Evolutionary conservation across 352 stramenopile species (phyloP), one percentile per base, ranked within the genome.

Genomic region (Phytopythium sindhum): DNA sequence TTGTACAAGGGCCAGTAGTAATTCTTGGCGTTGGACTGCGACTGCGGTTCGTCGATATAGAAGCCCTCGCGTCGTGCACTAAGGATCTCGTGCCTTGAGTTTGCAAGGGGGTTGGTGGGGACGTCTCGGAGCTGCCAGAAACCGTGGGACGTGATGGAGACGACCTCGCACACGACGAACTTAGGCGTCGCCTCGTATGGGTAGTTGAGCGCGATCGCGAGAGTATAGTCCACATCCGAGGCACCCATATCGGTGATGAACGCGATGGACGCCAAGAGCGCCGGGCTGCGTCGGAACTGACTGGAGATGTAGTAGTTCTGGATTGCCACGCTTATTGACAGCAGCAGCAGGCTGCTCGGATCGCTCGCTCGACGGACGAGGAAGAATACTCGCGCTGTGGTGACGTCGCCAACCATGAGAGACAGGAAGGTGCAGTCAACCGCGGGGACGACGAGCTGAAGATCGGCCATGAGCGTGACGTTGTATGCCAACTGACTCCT

Each of bases 1-100:
- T 48, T 51, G 2, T 63, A 57, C 12, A 81, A 23, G 19, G 26
- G 45, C 69, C 75, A 77, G 33, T 61, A 44, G 45, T 50, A 35
- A 26, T 66, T 69, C 48, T 79, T 74, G 9, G 76, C 55, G 53
- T 84, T 84, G 2, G 68, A 73, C 39, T 84, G 75, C 19, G 77
- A 64, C 1, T 66, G 61, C 17, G 64, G 50, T 2, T 67, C 51
- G 8, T 65, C 42, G 28, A 77, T 65, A 24, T 77, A 80, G 42
- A 57, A 57, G 12, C 50, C 50, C 21, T 8, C 9, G 29, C 10
- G 24, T 10, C n/a, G n/a, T 17, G 28, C 24, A 41, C 10, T 41
- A 10, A 41, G 26, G 50, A 57, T 42, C 21, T 57, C 50, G 11
- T 5, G 8, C 10, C 19, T n/a, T 12, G 29, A 19, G 52, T 28